These are phyloP conservation scores for Fraxinus latifolia DNA, from an alignment of 305 asterid species.

Conservation along the genomic window DNA sequence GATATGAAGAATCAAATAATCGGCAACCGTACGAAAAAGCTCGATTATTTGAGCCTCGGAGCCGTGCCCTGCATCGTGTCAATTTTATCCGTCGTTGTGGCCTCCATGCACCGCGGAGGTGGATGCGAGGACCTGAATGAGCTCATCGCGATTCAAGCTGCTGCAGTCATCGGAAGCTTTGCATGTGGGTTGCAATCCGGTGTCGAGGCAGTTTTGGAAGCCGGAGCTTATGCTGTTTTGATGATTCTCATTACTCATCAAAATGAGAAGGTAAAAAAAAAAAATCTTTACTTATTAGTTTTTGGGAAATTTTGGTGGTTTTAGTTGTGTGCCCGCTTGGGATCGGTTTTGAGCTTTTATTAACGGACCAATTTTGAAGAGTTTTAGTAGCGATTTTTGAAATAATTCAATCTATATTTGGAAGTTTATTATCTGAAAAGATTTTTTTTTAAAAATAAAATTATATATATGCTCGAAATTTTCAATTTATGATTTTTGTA, in stretches of 20 bases:
- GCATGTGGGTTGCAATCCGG: slow-evolving; percentile 90
- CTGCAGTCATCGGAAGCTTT: slow-evolving; percentile 89
- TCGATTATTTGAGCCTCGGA: slow-evolving; percentile 70
- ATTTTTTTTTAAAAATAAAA: no score
- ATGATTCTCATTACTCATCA: slow-evolving; percentile 59
- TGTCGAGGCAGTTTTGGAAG: slow-evolving; percentile 81
- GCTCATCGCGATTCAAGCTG: slow-evolving; percentile 63
- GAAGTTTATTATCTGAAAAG: no score
- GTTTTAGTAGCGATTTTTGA: no score
- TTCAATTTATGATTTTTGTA: no score
- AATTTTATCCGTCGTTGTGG: slow-evolving; percentile 44
- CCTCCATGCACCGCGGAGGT: slow-evolving; percentile 24
- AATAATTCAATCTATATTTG: no score
- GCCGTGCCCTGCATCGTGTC: slow-evolving; percentile 75
- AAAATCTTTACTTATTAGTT: neutral
- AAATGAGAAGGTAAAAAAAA: slow-evolving; percentile 58
- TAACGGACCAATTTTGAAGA: no score
- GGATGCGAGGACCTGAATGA: slow-evolving; percentile 43
- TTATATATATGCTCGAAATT: no score
- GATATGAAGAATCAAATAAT: slow-evolving; percentile 89
- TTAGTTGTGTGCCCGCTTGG: neutral
- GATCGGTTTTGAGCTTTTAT: neutral
- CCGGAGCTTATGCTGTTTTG: slow-evolving; percentile 71
- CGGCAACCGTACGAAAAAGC: slow-evolving; percentile 86
- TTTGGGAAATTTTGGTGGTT: neutral